Percentiles rank a stretch among this genome's conserved stretches.
These are phyloP conservation scores for Marasmius sp. DNA, from an alignment of 1,284 basidiomycete species.

Conservation along the genomic window DNA sequence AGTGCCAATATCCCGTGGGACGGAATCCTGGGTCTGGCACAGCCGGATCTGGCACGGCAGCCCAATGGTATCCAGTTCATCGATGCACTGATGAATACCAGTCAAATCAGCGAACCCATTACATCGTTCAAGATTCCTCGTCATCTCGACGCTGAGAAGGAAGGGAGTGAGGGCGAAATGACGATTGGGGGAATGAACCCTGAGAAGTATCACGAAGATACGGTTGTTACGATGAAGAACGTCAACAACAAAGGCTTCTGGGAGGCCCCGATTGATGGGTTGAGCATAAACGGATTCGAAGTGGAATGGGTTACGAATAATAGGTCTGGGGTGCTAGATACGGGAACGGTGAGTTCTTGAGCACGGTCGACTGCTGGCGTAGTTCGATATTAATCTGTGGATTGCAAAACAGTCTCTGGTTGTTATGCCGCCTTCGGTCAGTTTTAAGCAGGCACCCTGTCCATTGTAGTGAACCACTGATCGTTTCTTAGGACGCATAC, in stretches of 20 bases:
- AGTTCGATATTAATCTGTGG: neutral
- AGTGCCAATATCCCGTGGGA: constrained; percentile 58
- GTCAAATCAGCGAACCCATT: constrained; percentile 62
- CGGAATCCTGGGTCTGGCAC: constrained; percentile 77
- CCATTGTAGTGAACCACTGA: constrained; percentile 38
- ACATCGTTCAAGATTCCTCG: constrained; percentile 78
- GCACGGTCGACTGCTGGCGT: neutral
- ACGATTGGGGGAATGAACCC: constrained; percentile 77
- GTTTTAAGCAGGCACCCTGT: constrained; percentile 1
- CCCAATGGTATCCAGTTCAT: constrained; percentile 65
- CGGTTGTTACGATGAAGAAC: constrained; percentile 56
- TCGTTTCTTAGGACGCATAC: constrained; percentile 49
- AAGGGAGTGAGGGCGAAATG: constrained; percentile 49
- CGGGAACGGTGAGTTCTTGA: constrained; percentile 51
- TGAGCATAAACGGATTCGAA: constrained; percentile 51
- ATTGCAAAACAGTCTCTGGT: constrained; percentile 44
- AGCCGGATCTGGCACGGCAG: constrained; percentile 54
- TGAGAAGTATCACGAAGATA: constrained; percentile 51
- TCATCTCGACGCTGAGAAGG: constrained; percentile 44
- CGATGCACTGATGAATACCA: constrained; percentile 58
- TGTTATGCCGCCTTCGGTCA: constrained; percentile 41
- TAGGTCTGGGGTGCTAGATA: constrained; percentile 70
- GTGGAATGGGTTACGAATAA: constrained; percentile 40
- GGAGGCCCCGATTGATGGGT: constrained; percentile 58
- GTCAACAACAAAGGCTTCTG: constrained; percentile 66